These are phyloP conservation scores for Staphylotrichum longicolle DNA, from an alignment of 495 filamentous ascomycete genomes.

Conservation along the genomic window DNA sequence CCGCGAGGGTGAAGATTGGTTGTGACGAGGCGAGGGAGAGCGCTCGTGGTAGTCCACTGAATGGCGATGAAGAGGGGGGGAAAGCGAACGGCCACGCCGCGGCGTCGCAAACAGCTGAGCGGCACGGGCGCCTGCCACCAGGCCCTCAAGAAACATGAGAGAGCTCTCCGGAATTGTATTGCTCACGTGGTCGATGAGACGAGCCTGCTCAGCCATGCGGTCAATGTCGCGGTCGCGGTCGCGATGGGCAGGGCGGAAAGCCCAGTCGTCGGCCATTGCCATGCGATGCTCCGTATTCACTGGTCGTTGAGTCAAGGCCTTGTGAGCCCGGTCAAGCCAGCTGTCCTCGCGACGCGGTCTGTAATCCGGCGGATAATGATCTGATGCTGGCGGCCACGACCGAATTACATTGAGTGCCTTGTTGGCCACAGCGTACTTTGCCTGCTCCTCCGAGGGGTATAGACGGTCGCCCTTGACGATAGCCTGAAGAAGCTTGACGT, in stretches of 20 bases:
- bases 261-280: too few relatives aligned
- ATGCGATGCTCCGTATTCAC: too few relatives aligned
- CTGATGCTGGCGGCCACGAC: not conserved
- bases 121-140: conserved; percentile 27
- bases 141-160: conserved; percentile 32
- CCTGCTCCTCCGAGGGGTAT: not conserved
- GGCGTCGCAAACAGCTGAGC: not conserved
- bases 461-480: not conserved
- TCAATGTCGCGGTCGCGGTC: too few relatives aligned
- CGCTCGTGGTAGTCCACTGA: not conserved
- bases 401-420: conserved; percentile 18
- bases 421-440: conserved; percentile 12
- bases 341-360: too few relatives aligned
- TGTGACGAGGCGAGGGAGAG: not conserved
- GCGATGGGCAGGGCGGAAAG: too few relatives aligned
- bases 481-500: conserved; percentile 7
- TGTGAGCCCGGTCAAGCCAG: too few relatives aligned
- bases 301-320: too few relatives aligned
- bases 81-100: not conserved
- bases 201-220: not conserved
- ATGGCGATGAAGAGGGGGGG: not conserved
- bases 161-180: not conserved
- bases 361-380: too few relatives aligned
- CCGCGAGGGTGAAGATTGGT: not conserved
- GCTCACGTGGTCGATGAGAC: conserved; percentile 14